Evolutionary conservation across 1,139 yeast genomes (phyloP), one percentile per base, ranked within the genome.

Genomic region (Hyphopichia burtonii): DNA sequence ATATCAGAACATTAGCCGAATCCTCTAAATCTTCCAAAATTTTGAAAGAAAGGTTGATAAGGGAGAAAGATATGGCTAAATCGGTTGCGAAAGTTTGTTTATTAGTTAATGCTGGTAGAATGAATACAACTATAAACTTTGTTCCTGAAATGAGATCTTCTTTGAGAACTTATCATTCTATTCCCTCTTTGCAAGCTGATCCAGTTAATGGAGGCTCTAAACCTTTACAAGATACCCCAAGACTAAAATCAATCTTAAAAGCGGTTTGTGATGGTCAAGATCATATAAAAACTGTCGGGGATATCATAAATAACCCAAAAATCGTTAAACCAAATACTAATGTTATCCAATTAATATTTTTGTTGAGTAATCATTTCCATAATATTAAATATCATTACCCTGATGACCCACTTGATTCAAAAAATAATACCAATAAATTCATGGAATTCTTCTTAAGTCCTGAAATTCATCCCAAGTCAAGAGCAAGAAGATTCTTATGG

Each of bases 61-160:
- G 71, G 44, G 89, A 86, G 48, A 75, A 74, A 44, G 78, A 78
- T 36, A 74, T 79, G 65, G 87, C 88, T 2, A 71, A 80, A 39
- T 81, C 89, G 14, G 89, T 89, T 39, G 87, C 90, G 41, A 82
- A 88, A 74, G 84, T 89, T 25, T 88, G 96, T 50, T 66, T 93
- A 36, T 71, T 93, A 48, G 98, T 93, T 22, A 93, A 93, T 59
- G 82, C 90, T 37, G 98, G 98, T 4, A 73, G 98, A 49, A 83
- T 93, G 82, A 93, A 93, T 66, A 93, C 99, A 2, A 93, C 98
- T 4, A 83, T 93, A 41, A 91, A 91, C 63, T 93, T 91, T 59
- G 96, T 89, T 43, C 90, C 95, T n/a, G 97, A 90, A 58, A 91
- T 91, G 98, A 84, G 90, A 51, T 89, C 96, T 0, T 93, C 91